These are phyloP conservation scores for Debaryomyces nepalensis DNA, from an alignment of 1,139 yeast species.

Conservation along the genomic window DNA sequence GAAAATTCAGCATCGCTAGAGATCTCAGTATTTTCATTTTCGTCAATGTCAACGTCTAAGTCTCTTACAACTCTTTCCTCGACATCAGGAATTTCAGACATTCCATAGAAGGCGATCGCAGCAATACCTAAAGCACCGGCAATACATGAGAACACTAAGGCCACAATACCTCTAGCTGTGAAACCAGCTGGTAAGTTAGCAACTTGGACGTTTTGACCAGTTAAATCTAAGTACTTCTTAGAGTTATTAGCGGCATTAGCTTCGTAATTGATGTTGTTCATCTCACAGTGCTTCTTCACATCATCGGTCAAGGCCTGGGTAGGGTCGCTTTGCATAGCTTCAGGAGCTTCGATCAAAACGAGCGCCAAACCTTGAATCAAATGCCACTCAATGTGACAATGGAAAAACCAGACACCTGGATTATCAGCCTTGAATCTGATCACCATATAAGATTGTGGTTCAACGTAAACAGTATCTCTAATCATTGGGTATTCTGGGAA, in stretches of 20 bases:
- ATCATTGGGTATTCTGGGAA: slow-evolving; percentile 66
- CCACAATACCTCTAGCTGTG: slow-evolving; percentile 69
- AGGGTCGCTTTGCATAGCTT: slow-evolving; percentile 45
- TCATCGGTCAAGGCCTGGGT: slow-evolving; percentile 48
- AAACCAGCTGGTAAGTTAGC: slow-evolving; percentile 68
- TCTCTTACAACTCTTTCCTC: slow-evolving; percentile 63
- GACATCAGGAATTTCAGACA: slow-evolving; percentile 66
- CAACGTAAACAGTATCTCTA: slow-evolving; percentile 69
- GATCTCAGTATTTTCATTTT: slow-evolving; percentile 22
- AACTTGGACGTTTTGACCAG: slow-evolving; percentile 60
- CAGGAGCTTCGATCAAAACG: slow-evolving; percentile 75
- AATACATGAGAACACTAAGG: slow-evolving; percentile 59
- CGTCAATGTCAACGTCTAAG: slow-evolving; percentile 57
- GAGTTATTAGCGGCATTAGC: slow-evolving; percentile 78
- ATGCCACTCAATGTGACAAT: slow-evolving; percentile 96
- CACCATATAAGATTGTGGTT: slow-evolving; percentile 68
- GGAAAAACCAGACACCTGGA: slow-evolving; percentile 95
- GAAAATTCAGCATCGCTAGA: background rate
- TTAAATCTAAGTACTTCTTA: slow-evolving; percentile 55
- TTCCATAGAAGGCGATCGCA: slow-evolving; percentile 62
- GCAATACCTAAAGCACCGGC: slow-evolving; percentile 62
- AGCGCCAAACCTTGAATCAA: slow-evolving; percentile 84
- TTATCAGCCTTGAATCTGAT: slow-evolving; percentile 75
- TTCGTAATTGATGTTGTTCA: slow-evolving; percentile 42
- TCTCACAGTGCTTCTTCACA: slow-evolving; percentile 52